Evolutionary conservation across 2,329 filamentous ascomycete genomes (phyloP).

Genomic region (Xylaria sp.): DNA sequence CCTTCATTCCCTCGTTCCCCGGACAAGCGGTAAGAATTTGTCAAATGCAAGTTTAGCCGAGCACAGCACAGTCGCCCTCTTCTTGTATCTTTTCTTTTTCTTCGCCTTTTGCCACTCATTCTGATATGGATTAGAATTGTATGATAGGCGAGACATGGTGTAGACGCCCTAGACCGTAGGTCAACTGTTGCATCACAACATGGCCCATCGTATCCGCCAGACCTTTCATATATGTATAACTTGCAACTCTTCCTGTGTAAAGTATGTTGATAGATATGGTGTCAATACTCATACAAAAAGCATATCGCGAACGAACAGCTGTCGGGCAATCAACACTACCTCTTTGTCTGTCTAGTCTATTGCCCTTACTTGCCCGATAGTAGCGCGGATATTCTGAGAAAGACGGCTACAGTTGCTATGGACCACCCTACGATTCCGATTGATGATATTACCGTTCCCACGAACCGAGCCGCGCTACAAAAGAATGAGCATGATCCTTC

Average conservation of each 20-base stretch:
- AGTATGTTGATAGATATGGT: background rate
- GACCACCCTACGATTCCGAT: background rate
- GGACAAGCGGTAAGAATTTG: slow-evolving; percentile 14
- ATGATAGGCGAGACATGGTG: background rate
- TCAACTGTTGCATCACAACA: slow-evolving; percentile 1
- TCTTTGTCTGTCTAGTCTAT: background rate
- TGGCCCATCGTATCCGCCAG: background rate
- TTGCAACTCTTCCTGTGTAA: background rate
- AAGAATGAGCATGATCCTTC: background rate
- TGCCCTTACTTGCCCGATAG: background rate
- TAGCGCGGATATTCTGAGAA: background rate
- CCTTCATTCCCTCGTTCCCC: background rate
- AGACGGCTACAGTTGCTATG: slow-evolving; percentile 2
- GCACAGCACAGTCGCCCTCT: slow-evolving; percentile 11
- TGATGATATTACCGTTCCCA: background rate
- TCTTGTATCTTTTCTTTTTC: slow-evolving; percentile 3
- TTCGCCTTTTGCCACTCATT: slow-evolving; percentile 20
- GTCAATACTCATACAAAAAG: background rate
- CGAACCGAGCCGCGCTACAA: background rate
- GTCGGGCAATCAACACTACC: background rate
- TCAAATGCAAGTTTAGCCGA: slow-evolving; percentile 12
- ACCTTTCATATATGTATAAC: slow-evolving; percentile 15
- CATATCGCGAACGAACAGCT: background rate
- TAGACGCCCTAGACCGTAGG: background rate
- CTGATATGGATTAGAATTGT: background rate